These are phyloP conservation scores for Lasiosphaeria hispida DNA, from an alignment of 495 filamentous ascomycete species.

Conservation along the genomic window DNA sequence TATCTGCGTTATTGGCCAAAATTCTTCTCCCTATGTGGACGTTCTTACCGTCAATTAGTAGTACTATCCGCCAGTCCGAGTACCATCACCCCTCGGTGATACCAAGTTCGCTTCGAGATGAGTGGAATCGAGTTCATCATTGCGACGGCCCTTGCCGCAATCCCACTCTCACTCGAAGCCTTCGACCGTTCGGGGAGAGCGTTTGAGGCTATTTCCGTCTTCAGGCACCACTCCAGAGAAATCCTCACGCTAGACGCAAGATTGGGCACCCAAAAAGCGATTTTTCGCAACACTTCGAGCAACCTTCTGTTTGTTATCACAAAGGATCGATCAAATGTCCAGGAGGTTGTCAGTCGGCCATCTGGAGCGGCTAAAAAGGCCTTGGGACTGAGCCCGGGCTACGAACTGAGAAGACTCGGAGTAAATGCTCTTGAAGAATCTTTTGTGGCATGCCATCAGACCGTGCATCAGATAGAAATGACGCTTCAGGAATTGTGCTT, in stretches of 20 bases:
- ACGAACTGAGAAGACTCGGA: neutral
- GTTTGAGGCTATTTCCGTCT: neutral
- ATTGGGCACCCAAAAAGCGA: neutral
- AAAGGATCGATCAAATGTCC: neutral
- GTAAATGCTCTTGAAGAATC: neutral
- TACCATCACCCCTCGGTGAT: too few species aligned
- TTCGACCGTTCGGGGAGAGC: conserved; percentile 1
- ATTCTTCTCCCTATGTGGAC: too few species aligned
- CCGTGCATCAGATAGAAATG: neutral
- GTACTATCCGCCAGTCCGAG: too few species aligned
- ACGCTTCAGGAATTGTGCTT: neutral
- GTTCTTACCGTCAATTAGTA: too few species aligned
- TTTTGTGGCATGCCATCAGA: neutral
- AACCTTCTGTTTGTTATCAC: conserved; percentile 5
- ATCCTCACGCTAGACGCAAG: conserved; percentile 3
- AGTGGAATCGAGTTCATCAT: conserved; percentile 12
- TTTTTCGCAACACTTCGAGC: conserved; percentile 6
- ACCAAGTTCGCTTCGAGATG: too few species aligned
- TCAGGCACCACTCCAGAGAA: conserved; percentile 2
- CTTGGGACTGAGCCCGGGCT: neutral
- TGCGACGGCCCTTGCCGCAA: neutral
- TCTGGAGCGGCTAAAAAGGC: neutral
- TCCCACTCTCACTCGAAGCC: neutral
- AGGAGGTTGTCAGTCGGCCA: conserved; percentile 1
- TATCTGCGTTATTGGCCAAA: too few species aligned